A percentile compares a stretch with the other conserved stretches of the same genome.
These are phyloP conservation scores for Leptodontidium sp. DNA, from an alignment of 2,329 filamentous ascomycete species.

Conservation along the genomic window DNA sequence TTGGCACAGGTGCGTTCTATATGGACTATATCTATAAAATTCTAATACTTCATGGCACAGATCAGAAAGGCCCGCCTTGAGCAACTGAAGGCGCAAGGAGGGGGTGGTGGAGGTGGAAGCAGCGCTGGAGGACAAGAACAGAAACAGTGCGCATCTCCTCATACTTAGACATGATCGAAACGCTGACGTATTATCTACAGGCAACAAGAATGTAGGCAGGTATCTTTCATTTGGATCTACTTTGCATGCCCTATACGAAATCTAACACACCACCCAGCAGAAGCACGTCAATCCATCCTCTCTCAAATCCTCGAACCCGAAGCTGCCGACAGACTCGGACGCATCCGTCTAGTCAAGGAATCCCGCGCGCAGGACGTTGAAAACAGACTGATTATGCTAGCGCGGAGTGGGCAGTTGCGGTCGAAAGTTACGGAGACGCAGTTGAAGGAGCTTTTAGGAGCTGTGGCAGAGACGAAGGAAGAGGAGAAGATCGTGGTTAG, in stretches of 20 bases:
- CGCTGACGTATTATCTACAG: not conserved
- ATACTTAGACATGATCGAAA: not conserved
- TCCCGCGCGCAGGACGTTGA: conserved; percentile 89
- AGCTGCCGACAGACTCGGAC: conserved; percentile 89
- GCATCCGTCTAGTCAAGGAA: conserved; percentile 95
- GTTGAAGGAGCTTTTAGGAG: conserved; percentile 88
- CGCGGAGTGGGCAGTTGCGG: conserved; percentile 84
- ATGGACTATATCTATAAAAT: not conserved
- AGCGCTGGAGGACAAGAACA: conserved; percentile 56
- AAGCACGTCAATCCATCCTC: conserved; percentile 80
- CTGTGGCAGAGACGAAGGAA: conserved; percentile 81
- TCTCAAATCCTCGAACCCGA: conserved; percentile 94
- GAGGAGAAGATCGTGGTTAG: conserved; percentile 86
- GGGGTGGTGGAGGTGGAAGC: conserved; percentile 57
- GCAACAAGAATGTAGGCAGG: conserved; percentile 15
- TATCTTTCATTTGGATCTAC: not conserved
- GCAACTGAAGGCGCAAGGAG: conserved; percentile 82
- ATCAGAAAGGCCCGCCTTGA: conserved; percentile 92
- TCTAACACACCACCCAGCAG: conserved; percentile 60
- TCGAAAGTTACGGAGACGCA: conserved; percentile 91
- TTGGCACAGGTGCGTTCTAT: conserved; percentile 43
- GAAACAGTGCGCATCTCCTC: conserved; percentile 59
- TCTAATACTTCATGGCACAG: conserved; percentile 53
- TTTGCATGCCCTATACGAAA: not conserved
- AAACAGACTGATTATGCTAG: conserved; percentile 91